These are phyloP conservation scores for Pyrenophora tritici-repentis DNA, from an alignment of 2,329 filamentous ascomycete species.

Conservation along the genomic window DNA sequence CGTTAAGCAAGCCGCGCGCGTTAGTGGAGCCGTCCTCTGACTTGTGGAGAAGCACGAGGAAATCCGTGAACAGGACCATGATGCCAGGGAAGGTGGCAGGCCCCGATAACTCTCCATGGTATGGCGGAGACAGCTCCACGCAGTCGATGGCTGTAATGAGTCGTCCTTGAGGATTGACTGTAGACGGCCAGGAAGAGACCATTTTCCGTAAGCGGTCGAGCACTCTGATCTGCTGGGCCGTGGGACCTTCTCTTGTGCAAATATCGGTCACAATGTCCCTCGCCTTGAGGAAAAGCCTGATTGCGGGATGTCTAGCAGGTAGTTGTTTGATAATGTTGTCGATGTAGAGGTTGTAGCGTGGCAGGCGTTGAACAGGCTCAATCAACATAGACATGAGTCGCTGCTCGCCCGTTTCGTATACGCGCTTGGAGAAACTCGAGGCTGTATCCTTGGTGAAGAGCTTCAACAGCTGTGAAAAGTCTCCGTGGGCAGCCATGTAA, in stretches of 20 bases:
- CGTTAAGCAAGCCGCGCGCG: conserved; percentile 78
- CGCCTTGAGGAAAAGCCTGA: conserved; percentile 82
- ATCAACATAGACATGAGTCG: conserved; percentile 88
- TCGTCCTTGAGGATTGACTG: conserved; percentile 74
- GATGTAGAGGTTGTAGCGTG: conserved; percentile 93
- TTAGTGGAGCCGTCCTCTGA: conserved; percentile 65
- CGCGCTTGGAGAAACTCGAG: conserved; percentile 79
- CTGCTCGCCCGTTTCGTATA: conserved; percentile 87
- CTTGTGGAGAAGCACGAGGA: conserved; percentile 77
- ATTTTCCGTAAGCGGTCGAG: conserved; percentile 75
- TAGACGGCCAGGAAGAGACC: conserved; percentile 75
- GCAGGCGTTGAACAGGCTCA: conserved; percentile 91
- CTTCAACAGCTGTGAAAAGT: conserved; percentile 81
- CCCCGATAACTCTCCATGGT: conserved; percentile 55
- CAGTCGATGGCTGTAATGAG: conserved; percentile 82
- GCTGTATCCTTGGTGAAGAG: conserved; percentile 75
- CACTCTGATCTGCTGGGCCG: conserved; percentile 72
- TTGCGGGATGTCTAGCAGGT: conserved; percentile 81
- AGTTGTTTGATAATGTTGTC: conserved; percentile 90
- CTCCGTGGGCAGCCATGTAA: conserved; percentile 88
- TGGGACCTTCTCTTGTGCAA: conserved; percentile 82
- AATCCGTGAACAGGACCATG: conserved; percentile 83
- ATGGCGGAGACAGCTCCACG: conserved; percentile 76
- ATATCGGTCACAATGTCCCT: conserved; percentile 95
- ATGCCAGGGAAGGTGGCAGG: conserved; percentile 63